phyloP scores from a whole-genome alignment of 1,139 yeast species.

The Sugiyamaella pinicola region DNA sequence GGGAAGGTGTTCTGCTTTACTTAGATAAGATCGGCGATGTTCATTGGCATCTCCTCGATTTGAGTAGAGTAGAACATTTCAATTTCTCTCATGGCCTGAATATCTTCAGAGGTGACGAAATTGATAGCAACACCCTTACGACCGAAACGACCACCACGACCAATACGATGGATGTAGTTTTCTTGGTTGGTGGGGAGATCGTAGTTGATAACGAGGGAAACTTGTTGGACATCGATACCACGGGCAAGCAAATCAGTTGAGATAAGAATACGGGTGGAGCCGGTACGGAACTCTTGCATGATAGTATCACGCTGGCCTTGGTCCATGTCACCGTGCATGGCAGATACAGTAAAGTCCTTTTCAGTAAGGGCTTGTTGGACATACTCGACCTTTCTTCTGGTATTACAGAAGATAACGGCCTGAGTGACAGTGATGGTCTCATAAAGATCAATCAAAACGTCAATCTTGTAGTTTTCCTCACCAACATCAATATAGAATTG shows the following conservation, averaged over 20 bases:
- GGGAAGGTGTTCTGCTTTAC: neutral
- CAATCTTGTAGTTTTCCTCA: constrained; percentile 89
- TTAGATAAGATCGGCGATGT: constrained; percentile 49
- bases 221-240: constrained; percentile 99
- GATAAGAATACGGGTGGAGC: constrained; percentile 95
- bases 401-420: constrained; percentile 99
- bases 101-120: constrained; percentile 90
- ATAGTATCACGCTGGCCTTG: constrained; percentile 97
- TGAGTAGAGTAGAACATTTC: constrained; percentile 98
- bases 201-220: constrained; percentile 95
- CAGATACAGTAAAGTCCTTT: constrained; percentile 91
- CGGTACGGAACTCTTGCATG: constrained; percentile 98
- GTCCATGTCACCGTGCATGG: constrained; percentile 97
- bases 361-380: constrained; percentile 85
- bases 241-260: constrained; percentile 98
- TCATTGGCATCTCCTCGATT: constrained; percentile 97
- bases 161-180: constrained; percentile 98
- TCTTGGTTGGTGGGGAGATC: constrained; percentile 97
- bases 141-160: constrained; percentile 99
- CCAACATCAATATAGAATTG: constrained; percentile 96
- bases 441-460: constrained; percentile 94
- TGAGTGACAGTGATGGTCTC: constrained; percentile 98
- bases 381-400: constrained; percentile 95
- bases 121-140: constrained; percentile 99
- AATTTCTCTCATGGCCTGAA: constrained; percentile 93